Evolutionary conservation across 139 green algal species (phyloP), one percentile per base, ranked within the genome.

Genomic region (Chlorella sp.): DNA sequence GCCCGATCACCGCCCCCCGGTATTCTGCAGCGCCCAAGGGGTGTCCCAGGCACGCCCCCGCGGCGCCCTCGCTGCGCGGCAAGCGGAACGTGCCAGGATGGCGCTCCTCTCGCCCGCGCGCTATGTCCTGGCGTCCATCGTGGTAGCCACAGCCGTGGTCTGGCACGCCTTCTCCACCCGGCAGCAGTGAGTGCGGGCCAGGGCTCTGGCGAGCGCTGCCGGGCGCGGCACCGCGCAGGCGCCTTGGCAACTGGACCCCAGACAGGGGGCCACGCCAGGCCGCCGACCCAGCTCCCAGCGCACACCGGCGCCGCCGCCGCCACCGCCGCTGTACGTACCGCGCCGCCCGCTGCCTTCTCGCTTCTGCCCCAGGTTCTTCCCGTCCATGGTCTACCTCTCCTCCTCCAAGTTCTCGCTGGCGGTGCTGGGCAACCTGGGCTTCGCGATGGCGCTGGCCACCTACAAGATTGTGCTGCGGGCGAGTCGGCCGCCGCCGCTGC

Each of bases 331-430:
- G 51, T 60, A 60, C n/a, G 25, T 25, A 32, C 41, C 47, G 26
- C 44, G 51, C 51, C 51, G n/a, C 44, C 44, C 11, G 51, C 51
- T 57, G 25, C 39, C 44, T n/a, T 30, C 38, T 32, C n/a, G 17
- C 76, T 21, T 39, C 13, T 47, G 67, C 36, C 2, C 20, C 90
- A 98, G 95, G 72, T 99, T 99, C 87, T 99, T 97, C 80, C 97
- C 96, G 1, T 88, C 95, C 5, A 93, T 98, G 62, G 87, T 97
- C 34, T 98, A 98, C 86, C 90, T 99, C 36, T 90, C 93, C 17
- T 98, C 94, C 4, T 98, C 93, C 39, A 99, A 99, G 84, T 68
- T 99, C 6, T 91, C 93, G 4, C 89, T 99, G 23, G 96, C 98
- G 0, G 90, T 96, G 0, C 78, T 99, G 26, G 95, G 94, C n/a